Percentiles rank a stretch among this genome's conserved stretches.
phyloP scores from a whole-genome alignment of 2,329 filamentous ascomycete species.

The Xylaria sp. region DNA sequence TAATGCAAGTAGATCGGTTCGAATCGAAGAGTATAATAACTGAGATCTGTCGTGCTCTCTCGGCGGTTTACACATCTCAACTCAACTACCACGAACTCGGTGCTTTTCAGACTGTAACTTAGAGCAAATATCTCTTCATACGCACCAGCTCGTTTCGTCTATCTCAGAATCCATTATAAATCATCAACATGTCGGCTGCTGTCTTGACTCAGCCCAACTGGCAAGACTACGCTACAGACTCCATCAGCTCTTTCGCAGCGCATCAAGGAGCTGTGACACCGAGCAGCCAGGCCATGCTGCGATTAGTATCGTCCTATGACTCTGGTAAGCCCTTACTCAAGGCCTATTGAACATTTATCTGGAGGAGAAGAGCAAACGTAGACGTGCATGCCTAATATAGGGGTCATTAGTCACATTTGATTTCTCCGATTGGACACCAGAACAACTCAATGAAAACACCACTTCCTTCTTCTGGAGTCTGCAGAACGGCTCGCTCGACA shows the following conservation, averaged over 20 bases:
- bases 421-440: slow-evolving; percentile 37
- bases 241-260: slow-evolving; percentile 33
- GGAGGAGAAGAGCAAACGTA: neutral
- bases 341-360: neutral
- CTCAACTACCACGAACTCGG: neutral
- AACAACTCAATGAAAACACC: slow-evolving; percentile 37
- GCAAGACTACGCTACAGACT: slow-evolving; percentile 32
- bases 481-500: slow-evolving; percentile 33
- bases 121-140: neutral
- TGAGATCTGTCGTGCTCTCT: neutral
- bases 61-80: neutral
- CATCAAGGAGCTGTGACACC: slow-evolving; percentile 32
- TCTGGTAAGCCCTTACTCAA: slow-evolving; percentile 26
- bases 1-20: neutral
- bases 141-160: neutral
- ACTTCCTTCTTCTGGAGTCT: slow-evolving; percentile 36
- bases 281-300: slow-evolving; percentile 29
- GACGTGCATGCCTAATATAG: neutral
- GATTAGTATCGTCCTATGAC: slow-evolving; percentile 34
- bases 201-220: slow-evolving; percentile 32
- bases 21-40: neutral
- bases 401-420: slow-evolving; percentile 35
- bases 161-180: neutral
- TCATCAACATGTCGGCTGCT: slow-evolving; percentile 31
- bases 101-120: neutral